A percentile compares a stretch with the other conserved stretches of the same genome.
Conservation (phyloP, 495 filamentous ascomycete species). For the Neurospora tetrasperma region DNA sequence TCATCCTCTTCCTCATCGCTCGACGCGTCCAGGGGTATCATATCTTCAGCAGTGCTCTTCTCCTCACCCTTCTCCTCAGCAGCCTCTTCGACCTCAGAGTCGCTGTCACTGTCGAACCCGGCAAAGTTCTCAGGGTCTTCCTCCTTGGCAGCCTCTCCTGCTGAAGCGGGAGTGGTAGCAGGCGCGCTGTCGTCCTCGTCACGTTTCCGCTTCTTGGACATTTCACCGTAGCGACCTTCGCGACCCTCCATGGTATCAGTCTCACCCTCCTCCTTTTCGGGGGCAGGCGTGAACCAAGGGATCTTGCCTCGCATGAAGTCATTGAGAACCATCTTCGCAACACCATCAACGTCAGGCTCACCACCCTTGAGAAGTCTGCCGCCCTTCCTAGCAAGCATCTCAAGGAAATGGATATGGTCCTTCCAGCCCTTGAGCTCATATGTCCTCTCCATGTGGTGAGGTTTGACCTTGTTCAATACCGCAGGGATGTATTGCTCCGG, state of each 20-base stretch:
- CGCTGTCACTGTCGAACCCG: slow-evolving; percentile 44
- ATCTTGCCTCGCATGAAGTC: slow-evolving; percentile 92
- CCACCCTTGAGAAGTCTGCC: slow-evolving; percentile 80
- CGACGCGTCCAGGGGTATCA: slow-evolving; percentile 43
- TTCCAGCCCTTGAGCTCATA: slow-evolving; percentile 74
- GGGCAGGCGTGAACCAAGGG: slow-evolving; percentile 87
- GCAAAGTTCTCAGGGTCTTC: slow-evolving; percentile 27
- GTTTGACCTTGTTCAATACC: slow-evolving; percentile 67
- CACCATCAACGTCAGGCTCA: slow-evolving; percentile 84
- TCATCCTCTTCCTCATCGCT: slow-evolving; percentile 39
- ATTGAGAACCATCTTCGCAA: slow-evolving; percentile 89
- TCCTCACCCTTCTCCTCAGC: slow-evolving; percentile 22
- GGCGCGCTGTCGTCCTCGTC: slow-evolving; percentile 35
- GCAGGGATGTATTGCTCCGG: slow-evolving; percentile 91
- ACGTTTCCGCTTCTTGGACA: slow-evolving; percentile 47
- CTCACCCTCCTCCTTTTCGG: slow-evolving; percentile 45
- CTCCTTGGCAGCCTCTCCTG: slow-evolving; percentile 16
- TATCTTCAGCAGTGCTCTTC: slow-evolving; percentile 32
- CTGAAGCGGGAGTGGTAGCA: slow-evolving; percentile 15
- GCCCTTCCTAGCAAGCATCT: slow-evolving; percentile 76
- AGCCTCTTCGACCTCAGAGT: slow-evolving; percentile 29
- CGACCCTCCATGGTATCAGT: slow-evolving; percentile 47
- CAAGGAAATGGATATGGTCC: slow-evolving; percentile 71
- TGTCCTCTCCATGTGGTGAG: slow-evolving; percentile 81
- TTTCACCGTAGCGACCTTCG: slow-evolving; percentile 46